phyloP scores from a whole-genome alignment of 768 basidiomycete species.

The Russula abietina region DNA sequence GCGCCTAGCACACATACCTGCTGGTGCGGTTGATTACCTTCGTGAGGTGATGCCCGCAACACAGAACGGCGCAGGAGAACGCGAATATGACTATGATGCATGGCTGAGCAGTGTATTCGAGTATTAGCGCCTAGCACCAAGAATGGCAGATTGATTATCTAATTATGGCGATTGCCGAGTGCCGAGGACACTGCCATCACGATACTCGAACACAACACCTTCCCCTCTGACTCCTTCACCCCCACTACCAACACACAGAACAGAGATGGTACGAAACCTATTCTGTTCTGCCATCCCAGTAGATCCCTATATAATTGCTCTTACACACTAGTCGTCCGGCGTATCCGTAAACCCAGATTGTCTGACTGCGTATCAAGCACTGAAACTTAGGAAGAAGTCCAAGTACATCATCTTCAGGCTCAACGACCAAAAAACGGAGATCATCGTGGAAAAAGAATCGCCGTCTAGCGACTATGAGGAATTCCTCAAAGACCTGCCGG shows the following conservation, averaged over 20 bases:
- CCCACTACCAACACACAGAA: constrained; percentile 1
- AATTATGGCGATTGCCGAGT: constrained; percentile 20
- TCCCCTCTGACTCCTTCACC: background rate
- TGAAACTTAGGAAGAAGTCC: constrained; percentile 70
- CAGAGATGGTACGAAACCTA: constrained; percentile 20
- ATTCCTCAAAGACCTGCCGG: constrained; percentile 70
- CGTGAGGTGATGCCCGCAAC: constrained; percentile 69
- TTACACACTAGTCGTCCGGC: constrained; percentile 52
- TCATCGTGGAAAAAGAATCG: constrained; percentile 69
- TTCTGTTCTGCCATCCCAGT: background rate
- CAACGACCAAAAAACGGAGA: constrained; percentile 55
- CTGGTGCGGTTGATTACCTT: constrained; percentile 71
- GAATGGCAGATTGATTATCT: constrained; percentile 15
- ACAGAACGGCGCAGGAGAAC: constrained; percentile 49
- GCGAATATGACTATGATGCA: constrained; percentile 72
- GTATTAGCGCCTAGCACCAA: constrained; percentile 27
- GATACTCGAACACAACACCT: constrained; percentile 1
- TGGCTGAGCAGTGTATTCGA: constrained; percentile 79
- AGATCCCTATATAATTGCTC: background rate
- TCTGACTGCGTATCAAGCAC: constrained; percentile 51
- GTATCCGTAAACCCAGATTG: constrained; percentile 55
- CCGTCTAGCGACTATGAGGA: constrained; percentile 51
- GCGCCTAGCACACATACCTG: constrained; percentile 73
- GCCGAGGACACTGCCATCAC: constrained; percentile 18
- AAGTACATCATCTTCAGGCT: constrained; percentile 84